These are phyloP conservation scores for Tricholomella constricta DNA, from an alignment of 768 basidiomycete genomes.

Conservation along the genomic window DNA sequence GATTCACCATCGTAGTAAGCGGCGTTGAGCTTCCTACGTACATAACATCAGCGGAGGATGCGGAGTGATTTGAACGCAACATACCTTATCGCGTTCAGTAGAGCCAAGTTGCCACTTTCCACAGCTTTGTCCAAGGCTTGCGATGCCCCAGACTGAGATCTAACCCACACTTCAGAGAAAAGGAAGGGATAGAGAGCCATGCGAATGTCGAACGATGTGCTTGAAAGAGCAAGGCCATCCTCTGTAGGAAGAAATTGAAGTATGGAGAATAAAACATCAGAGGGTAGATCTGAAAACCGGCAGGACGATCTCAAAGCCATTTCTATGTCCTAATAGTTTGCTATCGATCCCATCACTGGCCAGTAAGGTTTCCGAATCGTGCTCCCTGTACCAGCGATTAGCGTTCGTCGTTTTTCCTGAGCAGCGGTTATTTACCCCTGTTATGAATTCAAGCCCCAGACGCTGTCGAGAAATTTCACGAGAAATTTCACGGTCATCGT, in stretches of 20 bases:
- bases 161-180: not conserved
- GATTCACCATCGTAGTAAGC: too few species aligned
- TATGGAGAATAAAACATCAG: not conserved
- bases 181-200: not conserved
- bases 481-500: too few species aligned
- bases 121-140: not conserved
- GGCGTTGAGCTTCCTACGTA: too few species aligned
- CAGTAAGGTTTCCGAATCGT: not conserved
- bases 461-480: too few species aligned
- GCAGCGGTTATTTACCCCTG: too few species aligned
- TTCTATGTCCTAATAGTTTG: too few species aligned
- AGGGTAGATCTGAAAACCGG: not conserved
- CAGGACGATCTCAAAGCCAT: not conserved
- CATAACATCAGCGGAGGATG: too few species aligned
- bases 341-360: too few species aligned
- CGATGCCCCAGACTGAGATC: not conserved
- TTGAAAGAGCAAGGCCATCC: not conserved
- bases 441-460: too few species aligned
- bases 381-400: too few species aligned
- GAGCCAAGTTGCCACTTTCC: not conserved
- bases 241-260: not conserved
- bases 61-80: not conserved
- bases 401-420: too few species aligned
- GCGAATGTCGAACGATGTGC: conserved; percentile 1
- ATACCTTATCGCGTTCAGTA: not conserved